These are phyloP conservation scores for Scleroderma bovista DNA, from an alignment of 768 basidiomycete species.

Conservation along the genomic window DNA sequence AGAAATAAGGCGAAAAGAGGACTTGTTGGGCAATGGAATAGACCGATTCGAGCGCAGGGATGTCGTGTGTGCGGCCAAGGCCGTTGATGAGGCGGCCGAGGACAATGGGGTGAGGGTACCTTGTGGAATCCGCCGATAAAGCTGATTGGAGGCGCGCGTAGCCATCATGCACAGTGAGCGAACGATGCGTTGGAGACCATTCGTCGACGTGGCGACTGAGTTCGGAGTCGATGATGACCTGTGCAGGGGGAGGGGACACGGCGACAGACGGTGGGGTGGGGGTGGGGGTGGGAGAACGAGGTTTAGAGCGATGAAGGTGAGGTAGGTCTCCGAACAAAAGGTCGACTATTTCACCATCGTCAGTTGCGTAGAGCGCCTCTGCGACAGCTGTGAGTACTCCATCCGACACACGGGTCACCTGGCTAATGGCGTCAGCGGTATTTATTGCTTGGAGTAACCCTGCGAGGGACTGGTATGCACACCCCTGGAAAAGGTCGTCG, in stretches of 20 bases:
- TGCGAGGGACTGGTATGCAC: conserved; percentile 36
- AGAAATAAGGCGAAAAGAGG: conserved; percentile 37
- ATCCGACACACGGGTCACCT: conserved; percentile 9
- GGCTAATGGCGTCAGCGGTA: conserved; percentile 26
- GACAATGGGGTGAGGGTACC: conserved; percentile 46
- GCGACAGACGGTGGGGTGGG: conserved; percentile 8
- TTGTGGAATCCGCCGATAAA: conserved; percentile 29
- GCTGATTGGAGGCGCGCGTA: conserved; percentile 47
- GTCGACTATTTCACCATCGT: conserved; percentile 15
- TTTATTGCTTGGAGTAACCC: conserved; percentile 40
- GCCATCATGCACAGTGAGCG: conserved; percentile 32
- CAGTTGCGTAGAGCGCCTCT: conserved; percentile 19
- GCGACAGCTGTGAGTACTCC: conserved; percentile 16
- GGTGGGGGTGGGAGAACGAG: conserved; percentile 7
- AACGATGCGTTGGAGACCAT: conserved; percentile 23
- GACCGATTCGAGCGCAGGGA: conserved; percentile 55
- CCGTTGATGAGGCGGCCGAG: conserved; percentile 61
- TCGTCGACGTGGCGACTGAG: conserved; percentile 30
- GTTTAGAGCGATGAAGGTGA: conserved; percentile 17
- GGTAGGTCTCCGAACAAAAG: conserved; percentile 17
- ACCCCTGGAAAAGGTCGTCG: conserved; percentile 15
- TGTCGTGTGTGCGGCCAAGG: conserved; percentile 57
- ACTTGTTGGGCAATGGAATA: conserved; percentile 67
- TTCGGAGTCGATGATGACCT: conserved; percentile 19
- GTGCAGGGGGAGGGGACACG: conserved; percentile 6